Evolutionary conservation across 2,329 filamentous ascomycete genomes (phyloP).

Genomic region (Xylaria sp.): DNA sequence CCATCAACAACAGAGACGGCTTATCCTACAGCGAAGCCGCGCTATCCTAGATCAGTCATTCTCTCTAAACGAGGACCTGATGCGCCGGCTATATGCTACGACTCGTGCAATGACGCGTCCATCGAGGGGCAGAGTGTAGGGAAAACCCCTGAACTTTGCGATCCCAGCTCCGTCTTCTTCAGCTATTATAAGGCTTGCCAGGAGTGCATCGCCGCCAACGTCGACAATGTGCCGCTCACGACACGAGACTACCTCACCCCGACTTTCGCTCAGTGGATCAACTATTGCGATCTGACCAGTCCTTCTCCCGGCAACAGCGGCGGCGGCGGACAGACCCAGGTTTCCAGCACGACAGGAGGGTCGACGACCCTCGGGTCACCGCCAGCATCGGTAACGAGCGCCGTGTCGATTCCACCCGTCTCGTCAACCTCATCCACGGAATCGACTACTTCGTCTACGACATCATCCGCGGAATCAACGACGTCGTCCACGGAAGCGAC

Average conservation of each 20-base stretch:
- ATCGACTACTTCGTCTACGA: constrained; percentile 9
- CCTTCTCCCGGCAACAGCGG: constrained; percentile 9
- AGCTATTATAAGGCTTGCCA: constrained; percentile 52
- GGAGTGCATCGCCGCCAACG: constrained; percentile 53
- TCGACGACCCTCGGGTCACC: constrained; percentile 37
- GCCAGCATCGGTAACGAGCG: constrained; percentile 33
- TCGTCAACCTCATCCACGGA: constrained; percentile 26
- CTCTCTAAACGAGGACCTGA: constrained; percentile 55
- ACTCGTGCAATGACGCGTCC: constrained; percentile 61
- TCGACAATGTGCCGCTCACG: constrained; percentile 42
- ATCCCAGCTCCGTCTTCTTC: constrained; percentile 54
- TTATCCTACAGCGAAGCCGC: constrained; percentile 5
- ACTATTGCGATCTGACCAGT: constrained; percentile 54
- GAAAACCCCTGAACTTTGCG: constrained; percentile 60
- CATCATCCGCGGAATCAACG: constrained; percentile 18
- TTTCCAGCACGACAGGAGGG: constrained; percentile 24
- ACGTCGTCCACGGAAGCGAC: constrained; percentile 18
- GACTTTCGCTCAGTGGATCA: constrained; percentile 57
- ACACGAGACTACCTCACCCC: constrained; percentile 51
- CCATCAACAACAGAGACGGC: constrained; percentile 36
- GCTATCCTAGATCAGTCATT: background rate
- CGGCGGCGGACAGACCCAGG: constrained; percentile 28
- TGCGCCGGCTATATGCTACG: constrained; percentile 62
- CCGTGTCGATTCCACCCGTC: constrained; percentile 22
- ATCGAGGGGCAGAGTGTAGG: constrained; percentile 60